phyloP scores from a whole-genome alignment of 2,329 filamentous ascomycete genomes.

The Penicillium sp. region DNA sequence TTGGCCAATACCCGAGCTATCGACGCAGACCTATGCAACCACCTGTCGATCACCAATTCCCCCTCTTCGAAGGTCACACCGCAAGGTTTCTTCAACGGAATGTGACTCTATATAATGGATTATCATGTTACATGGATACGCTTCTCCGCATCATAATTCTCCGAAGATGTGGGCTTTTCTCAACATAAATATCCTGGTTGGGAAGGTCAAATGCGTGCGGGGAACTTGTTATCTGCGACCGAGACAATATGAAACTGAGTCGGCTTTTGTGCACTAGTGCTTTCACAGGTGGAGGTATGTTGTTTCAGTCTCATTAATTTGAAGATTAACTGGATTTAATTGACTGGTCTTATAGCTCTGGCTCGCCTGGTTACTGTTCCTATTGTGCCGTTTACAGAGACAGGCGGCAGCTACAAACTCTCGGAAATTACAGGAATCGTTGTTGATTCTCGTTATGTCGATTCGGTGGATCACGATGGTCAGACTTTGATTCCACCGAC shows the following conservation, averaged over 20 bases:
- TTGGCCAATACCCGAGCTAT: constrained; percentile 7
- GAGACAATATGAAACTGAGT: background rate
- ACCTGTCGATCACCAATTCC: constrained; percentile 6
- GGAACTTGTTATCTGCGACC: background rate
- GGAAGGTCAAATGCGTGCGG: background rate
- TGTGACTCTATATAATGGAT: constrained; percentile 8
- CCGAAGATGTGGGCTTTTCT: background rate
- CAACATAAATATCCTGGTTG: constrained; percentile 2
- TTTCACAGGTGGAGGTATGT: background rate
- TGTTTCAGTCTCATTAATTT: background rate
- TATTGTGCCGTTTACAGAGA: constrained; percentile 18
- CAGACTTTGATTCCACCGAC: constrained; percentile 55
- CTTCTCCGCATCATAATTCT: constrained; percentile 3
- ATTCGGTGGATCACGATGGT: constrained; percentile 46
- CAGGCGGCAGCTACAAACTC: constrained; percentile 7
- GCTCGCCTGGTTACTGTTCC: constrained; percentile 24
- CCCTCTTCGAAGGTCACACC: constrained; percentile 7
- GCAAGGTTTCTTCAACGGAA: constrained; percentile 6
- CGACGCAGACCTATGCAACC: background rate
- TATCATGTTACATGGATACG: constrained; percentile 8
- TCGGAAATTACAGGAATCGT: constrained; percentile 9
- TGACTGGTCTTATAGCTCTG: background rate
- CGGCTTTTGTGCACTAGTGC: background rate
- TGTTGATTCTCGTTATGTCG: constrained; percentile 45
- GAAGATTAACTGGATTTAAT: background rate